These are phyloP conservation scores for Tuber borchii DNA, from an alignment of 495 filamentous ascomycete genomes.

Conservation along the genomic window DNA sequence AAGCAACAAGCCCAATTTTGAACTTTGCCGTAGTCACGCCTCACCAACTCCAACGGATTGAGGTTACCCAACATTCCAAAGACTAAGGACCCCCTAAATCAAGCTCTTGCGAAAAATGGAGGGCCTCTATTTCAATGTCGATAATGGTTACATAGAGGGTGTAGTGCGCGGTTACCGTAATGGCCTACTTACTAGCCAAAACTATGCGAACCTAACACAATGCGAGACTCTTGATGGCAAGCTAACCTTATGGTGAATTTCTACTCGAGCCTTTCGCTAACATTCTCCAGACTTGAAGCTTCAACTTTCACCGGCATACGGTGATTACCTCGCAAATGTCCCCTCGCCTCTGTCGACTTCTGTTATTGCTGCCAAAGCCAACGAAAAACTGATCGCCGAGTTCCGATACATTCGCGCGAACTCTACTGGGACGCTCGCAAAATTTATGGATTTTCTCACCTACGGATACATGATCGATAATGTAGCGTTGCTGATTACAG, in stretches of 20 bases:
- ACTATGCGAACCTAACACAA: conserved; percentile 94
- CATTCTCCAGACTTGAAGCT: conserved; percentile 76
- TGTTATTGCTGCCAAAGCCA: conserved; percentile 85
- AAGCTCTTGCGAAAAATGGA: conserved; percentile 57
- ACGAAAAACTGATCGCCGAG: conserved; percentile 94
- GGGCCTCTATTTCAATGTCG: conserved; percentile 91
- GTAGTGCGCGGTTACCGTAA: conserved; percentile 96
- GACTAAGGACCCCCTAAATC: conserved; percentile 16
- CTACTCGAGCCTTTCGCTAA: conserved; percentile 1
- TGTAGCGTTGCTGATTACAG: conserved; percentile 94
- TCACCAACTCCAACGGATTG: background rate
- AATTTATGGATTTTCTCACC: conserved; percentile 94
- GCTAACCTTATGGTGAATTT: conserved; percentile 24
- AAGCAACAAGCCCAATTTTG: background rate
- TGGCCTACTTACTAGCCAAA: conserved; percentile 76
- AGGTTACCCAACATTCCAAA: background rate
- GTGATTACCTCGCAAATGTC: conserved; percentile 90
- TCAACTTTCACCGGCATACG: conserved; percentile 91
- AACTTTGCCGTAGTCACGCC: background rate
- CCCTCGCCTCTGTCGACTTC: conserved; percentile 97
- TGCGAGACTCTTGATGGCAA: conserved; percentile 97
- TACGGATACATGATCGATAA: conserved; percentile 99
- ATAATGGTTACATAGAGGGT: conserved; percentile 95
- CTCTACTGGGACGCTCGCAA: conserved; percentile 77
- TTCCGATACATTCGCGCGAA: conserved; percentile 94